Base-by-base conservation (phyloP, 164 flowering plant genomes). In the Vitis rupestris region DNA sequence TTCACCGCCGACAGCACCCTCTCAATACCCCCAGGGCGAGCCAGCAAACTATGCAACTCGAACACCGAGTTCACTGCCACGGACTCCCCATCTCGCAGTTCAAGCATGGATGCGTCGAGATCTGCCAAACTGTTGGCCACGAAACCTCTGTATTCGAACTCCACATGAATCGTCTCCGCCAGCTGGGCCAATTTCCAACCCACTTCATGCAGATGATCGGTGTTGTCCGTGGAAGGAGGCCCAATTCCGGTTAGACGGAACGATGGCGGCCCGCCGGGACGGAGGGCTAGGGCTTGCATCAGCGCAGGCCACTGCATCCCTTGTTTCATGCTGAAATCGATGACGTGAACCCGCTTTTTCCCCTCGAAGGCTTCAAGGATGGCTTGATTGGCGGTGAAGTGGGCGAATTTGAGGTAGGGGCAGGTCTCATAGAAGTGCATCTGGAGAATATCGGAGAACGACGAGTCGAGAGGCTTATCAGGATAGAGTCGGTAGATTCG, bases 51-150 rank as follows among this genome's bases (percentile, higher is more conserved):
- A 61, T 86, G 90, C 17, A 86, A 47, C 79, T 83, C 88, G 74
- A 84, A 83, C 0, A 84, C 81, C 13, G 90, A 84, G 81, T 86
- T 86, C 1, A 86, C 88, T 1, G 86, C 88, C 1, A 86, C 85
- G 0, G 85, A 60, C 64, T 86, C 90, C 0, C 66, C 80, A 19
- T 83, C 86, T 13, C 76, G 48, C 8, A 81, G 64, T 0, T 83
- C 82, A 5, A 86, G 79, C 84, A 80, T 80, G 8, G 81, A 71
- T 2, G 86, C 82, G 30, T 83, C 79, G 17, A 86, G 79, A 72
- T 84, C 90, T 1, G 84, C 85, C 17, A 86, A 50, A 10, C 79
- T 73, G 50, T 65, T 78, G 16, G 85, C 85, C 19, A 86, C 86
- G 29, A 82, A 82, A 0, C 88, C 86, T 13, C 86, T 51, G 74